A percentile compares a stretch with the other conserved stretches of the same genome.
phyloP scores from a whole-genome alignment of 345 rosid species.

The Camelina sativa region DNA sequence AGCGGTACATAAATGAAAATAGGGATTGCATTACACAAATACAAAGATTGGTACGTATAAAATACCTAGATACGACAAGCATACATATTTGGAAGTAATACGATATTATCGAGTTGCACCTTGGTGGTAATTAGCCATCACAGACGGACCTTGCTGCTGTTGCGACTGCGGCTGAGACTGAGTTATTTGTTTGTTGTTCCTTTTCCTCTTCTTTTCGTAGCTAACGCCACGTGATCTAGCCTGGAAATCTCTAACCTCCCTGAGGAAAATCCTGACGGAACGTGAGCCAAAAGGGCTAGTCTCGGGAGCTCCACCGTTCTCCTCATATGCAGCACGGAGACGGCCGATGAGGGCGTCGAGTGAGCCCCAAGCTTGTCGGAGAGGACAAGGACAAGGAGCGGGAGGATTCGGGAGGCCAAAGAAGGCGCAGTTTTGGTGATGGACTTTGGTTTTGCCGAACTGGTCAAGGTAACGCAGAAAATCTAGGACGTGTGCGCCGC shows the following conservation, averaged over 20 bases:
- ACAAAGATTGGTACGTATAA: slow-evolving; percentile 21
- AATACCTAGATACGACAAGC: slow-evolving; percentile 12
- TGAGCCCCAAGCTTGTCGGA: slow-evolving; percentile 96
- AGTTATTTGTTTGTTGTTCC: slow-evolving; percentile 55
- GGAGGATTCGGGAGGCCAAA: slow-evolving; percentile 88
- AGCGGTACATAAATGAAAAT: neutral
- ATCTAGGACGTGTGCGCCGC: slow-evolving; percentile 82
- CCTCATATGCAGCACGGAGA: slow-evolving; percentile 87
- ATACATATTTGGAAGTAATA: slow-evolving; percentile 7
- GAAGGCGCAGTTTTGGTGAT: slow-evolving; percentile 79
- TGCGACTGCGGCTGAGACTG: slow-evolving; percentile 24
- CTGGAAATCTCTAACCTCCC: slow-evolving; percentile 91
- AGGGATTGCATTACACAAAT: slow-evolving; percentile 25
- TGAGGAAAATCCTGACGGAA: slow-evolving; percentile 72
- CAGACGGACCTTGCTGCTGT: slow-evolving; percentile 29
- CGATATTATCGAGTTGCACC: slow-evolving; percentile 29
- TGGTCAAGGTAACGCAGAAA: slow-evolving; percentile 57
- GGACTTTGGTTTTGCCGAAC: slow-evolving; percentile 46
- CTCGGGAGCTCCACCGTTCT: slow-evolving; percentile 81
- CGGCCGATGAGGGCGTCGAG: slow-evolving; percentile 90
- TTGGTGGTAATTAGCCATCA: slow-evolving; percentile 36
- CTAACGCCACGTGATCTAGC: slow-evolving; percentile 89
- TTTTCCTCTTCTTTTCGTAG: slow-evolving; percentile 86
- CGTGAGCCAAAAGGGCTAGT: slow-evolving; percentile 85
- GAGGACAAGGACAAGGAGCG: slow-evolving; percentile 89